Evolutionary conservation across 176 grass and related monocot species (phyloP).

Genomic region (Cymbopogon citratus): DNA sequence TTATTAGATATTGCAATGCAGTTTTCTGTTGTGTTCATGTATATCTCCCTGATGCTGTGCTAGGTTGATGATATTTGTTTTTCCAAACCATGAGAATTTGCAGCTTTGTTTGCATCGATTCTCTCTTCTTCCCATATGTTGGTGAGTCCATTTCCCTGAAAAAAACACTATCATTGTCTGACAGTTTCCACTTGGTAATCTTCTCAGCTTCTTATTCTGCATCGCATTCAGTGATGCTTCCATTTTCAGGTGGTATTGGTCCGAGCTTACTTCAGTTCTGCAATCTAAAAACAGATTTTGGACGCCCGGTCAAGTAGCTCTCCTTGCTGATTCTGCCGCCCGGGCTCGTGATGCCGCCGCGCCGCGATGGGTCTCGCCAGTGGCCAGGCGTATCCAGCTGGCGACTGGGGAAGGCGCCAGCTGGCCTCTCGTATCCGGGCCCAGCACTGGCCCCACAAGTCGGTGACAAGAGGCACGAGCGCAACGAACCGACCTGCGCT

Average conservation of each 20-base stretch:
- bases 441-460: too few relatives aligned
- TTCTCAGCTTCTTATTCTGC: neutral
- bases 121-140: constrained; percentile 78
- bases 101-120: constrained; percentile 89
- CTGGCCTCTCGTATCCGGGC: too few relatives aligned
- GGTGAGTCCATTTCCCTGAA: constrained; percentile 43
- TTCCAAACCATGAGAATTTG: constrained; percentile 72
- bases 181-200: neutral
- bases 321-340: too few relatives aligned
- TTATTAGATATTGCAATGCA: neutral
- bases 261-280: constrained; percentile 86
- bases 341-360: too few relatives aligned
- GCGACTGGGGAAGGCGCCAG: too few relatives aligned
- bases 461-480: neutral
- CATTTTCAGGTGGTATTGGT: constrained; percentile 55
- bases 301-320: too few relatives aligned
- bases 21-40: neutral
- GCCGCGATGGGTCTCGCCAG: too few relatives aligned
- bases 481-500: neutral
- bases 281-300: constrained; percentile 88
- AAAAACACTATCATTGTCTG: neutral
- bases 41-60: neutral
- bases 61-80: constrained; percentile 16
- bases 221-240: neutral
- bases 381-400: neutral